Conservation (phyloP, 2,329 filamentous ascomycete species). For the Fonsecaea nubica region DNA sequence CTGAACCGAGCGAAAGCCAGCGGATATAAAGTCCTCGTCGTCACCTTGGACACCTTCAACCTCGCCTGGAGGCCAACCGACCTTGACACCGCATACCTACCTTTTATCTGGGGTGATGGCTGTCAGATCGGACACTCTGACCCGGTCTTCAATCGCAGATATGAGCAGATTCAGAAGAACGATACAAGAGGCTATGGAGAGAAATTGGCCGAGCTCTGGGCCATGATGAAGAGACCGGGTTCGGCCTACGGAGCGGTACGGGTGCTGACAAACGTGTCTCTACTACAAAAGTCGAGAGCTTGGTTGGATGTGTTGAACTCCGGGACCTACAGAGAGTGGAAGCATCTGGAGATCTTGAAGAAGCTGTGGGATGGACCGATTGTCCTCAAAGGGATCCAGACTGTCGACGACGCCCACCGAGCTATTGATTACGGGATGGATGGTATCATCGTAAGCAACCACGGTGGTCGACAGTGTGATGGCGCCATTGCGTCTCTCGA, state of each 20-base stretch:
- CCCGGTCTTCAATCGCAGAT: constrained; percentile 66
- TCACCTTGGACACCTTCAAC: constrained; percentile 74
- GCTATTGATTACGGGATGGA: constrained; percentile 55
- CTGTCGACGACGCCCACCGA: constrained; percentile 55
- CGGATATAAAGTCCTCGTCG: constrained; percentile 70
- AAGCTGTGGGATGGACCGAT: constrained; percentile 69
- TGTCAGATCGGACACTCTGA: constrained; percentile 69
- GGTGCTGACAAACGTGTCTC: constrained; percentile 35
- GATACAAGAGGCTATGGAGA: constrained; percentile 51
- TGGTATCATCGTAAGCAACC: constrained; percentile 61
- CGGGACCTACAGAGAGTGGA: constrained; percentile 63
- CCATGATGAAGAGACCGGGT: constrained; percentile 36
- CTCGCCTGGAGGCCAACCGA: constrained; percentile 72
- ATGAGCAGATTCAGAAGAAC: constrained; percentile 57
- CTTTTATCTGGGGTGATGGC: constrained; percentile 54
- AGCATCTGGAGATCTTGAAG: constrained; percentile 62
- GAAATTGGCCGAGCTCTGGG: constrained; percentile 36
- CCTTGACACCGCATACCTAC: constrained; percentile 63
- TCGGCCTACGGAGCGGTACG: constrained; percentile 37
- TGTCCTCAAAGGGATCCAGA: constrained; percentile 66
- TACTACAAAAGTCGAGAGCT: constrained; percentile 34
- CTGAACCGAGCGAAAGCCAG: constrained; percentile 64
- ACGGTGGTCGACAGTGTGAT: constrained; percentile 60
- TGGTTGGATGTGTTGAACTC: constrained; percentile 63
- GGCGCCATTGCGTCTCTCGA: constrained; percentile 59